Conservation (phyloP, 1,284 basidiomycete genomes). For the Marasmius sp. region DNA sequence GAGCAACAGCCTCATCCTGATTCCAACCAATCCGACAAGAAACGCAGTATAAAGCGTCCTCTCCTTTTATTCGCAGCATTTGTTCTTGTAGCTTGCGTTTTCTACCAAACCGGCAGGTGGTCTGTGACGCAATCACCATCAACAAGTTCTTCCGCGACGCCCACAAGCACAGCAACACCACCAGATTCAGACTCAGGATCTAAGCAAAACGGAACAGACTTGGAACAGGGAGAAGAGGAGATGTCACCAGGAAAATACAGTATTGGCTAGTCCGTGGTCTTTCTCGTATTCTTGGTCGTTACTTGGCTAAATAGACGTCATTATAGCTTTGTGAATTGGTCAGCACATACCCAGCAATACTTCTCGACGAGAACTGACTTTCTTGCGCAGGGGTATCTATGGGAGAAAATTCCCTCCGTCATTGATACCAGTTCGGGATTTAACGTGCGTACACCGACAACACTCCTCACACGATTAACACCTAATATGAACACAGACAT, state of each 20-base stretch:
- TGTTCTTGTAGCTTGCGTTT: conserved; percentile 36
- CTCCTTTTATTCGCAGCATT: conserved; percentile 33
- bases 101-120: conserved; percentile 48
- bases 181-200: neutral
- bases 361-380: conserved; percentile 1
- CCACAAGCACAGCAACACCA: neutral
- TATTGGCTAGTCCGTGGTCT: conserved; percentile 70
- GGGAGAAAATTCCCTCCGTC: conserved; percentile 85
- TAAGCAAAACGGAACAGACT: conserved; percentile 1
- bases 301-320: conserved; percentile 6
- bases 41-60: conserved; percentile 10
- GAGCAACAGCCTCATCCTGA: conserved; percentile 5
- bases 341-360: conserved; percentile 29
- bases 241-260: conserved; percentile 59
- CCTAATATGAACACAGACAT: conserved; percentile 36
- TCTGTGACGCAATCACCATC: conserved; percentile 20
- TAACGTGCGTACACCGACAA: conserved; percentile 66
- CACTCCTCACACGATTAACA: neutral
- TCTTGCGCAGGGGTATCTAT: conserved; percentile 84
- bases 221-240: conserved; percentile 11
- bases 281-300: conserved; percentile 6
- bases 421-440: conserved; percentile 74
- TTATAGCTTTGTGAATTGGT: conserved; percentile 74
- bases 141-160: neutral
- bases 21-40: neutral